Evolutionary conservation across 2,329 filamentous ascomycete genomes (phyloP).

Genomic region (Chaetomium strumarium): DNA sequence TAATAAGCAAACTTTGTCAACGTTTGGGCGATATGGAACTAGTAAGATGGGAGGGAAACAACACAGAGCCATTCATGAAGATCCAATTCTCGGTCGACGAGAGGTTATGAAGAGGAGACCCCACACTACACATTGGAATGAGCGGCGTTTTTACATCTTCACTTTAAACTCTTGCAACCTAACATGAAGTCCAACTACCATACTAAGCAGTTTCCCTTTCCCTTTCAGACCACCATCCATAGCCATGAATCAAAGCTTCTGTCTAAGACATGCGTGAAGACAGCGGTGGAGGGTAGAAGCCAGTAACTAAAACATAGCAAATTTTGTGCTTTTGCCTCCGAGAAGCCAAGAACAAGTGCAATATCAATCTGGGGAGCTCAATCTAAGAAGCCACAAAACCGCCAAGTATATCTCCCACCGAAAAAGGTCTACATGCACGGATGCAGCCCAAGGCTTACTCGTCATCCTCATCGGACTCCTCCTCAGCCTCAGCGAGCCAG

Average conservation of each 20-base stretch:
- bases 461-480: slow-evolving; percentile 53
- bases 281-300: background rate
- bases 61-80: too few species aligned
- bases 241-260: background rate
- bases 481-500: slow-evolving; percentile 86
- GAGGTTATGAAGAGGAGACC: too few species aligned
- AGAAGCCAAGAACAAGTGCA: background rate
- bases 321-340: background rate
- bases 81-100: too few species aligned
- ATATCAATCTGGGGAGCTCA: slow-evolving; percentile 5
- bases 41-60: too few species aligned
- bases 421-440: background rate
- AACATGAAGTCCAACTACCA: too few species aligned
- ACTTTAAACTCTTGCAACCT: background rate
- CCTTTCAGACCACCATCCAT: background rate
- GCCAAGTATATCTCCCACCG: background rate
- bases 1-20: too few species aligned
- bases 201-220: too few species aligned
- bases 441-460: slow-evolving; percentile 21
- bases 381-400: background rate
- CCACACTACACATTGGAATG: too few species aligned
- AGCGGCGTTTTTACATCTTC: too few species aligned
- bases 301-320: background rate
- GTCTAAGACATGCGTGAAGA: background rate
- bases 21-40: too few species aligned